Evolutionary conservation across 441 rosid species (phyloP).

Genomic region (Brassica balearica): DNA sequence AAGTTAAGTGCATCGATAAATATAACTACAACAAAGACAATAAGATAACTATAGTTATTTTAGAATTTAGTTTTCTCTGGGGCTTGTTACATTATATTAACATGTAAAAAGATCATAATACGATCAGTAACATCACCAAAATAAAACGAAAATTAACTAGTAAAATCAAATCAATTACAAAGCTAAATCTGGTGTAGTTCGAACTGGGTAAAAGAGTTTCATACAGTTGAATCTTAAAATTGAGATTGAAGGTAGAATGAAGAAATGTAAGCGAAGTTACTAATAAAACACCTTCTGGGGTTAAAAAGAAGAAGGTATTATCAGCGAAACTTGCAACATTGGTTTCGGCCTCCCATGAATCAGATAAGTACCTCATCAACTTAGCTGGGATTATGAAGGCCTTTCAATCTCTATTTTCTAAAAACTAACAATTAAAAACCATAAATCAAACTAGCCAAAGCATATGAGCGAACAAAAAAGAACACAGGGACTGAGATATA

Average conservation of each 20-base stretch:
- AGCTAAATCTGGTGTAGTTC: not conserved
- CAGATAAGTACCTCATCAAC: constrained; percentile 36
- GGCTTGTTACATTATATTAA: no score
- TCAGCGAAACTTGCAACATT: constrained; percentile 47
- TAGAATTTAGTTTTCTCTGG: no score
- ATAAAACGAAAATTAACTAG: not conserved
- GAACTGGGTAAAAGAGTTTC: not conserved
- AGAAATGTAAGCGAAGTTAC: constrained; percentile 44
- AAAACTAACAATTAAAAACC: not conserved
- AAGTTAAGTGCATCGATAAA: not conserved
- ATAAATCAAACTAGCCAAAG: no score
- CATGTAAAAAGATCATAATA: no score
- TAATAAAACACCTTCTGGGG: constrained; percentile 48
- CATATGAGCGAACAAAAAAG: no score
- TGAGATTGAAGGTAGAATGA: constrained; percentile 7
- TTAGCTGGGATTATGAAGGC: constrained; percentile 46
- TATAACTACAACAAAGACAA: not conserved
- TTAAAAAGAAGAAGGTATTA: constrained; percentile 35
- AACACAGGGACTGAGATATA: no score
- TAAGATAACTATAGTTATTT: not conserved
- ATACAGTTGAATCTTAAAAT: not conserved
- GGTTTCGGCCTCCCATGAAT: constrained; percentile 46
- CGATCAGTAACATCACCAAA: not conserved
- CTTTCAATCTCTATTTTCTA: not conserved
- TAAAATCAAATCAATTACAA: not conserved